Percentiles rank a stretch among this genome's conserved stretches.
Evolutionary conservation across 208 protist species (phyloP).

Genomic region (Trypanosoma rangeli): DNA sequence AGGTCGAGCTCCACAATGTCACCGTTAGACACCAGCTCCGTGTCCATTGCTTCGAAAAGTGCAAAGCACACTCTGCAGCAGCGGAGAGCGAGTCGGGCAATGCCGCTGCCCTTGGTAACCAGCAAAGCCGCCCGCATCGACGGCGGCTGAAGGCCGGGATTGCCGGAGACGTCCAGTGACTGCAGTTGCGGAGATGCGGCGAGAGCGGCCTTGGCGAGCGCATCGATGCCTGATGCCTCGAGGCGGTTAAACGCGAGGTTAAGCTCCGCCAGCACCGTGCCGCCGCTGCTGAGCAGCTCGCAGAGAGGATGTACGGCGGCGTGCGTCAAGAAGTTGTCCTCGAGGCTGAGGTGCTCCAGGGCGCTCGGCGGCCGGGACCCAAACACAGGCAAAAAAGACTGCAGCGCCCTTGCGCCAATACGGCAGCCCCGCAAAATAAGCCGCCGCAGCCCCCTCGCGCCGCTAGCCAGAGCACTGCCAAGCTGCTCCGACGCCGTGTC

Average conservation of each 20-base stretch:
- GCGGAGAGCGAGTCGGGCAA: slow-evolving; percentile 20
- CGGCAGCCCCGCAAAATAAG: slow-evolving; percentile 22
- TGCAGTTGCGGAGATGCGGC: background rate
- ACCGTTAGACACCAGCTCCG: slow-evolving; percentile 17
- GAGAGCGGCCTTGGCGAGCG: slow-evolving; percentile 17
- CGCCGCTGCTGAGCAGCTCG: background rate
- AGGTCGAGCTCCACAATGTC: slow-evolving; percentile 21
- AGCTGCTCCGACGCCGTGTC: slow-evolving; percentile 19
- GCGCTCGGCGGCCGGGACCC: slow-evolving; percentile 6
- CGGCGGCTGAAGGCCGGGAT: slow-evolving; percentile 16
- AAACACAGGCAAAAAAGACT: slow-evolving; percentile 24
- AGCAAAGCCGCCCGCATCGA: slow-evolving; percentile 16
- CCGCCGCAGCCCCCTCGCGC: slow-evolving; percentile 1
- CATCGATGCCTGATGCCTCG: slow-evolving; percentile 25
- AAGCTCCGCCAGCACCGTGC: slow-evolving; percentile 18
- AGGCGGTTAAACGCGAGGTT: slow-evolving; percentile 26
- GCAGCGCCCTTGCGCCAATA: slow-evolving; percentile 26
- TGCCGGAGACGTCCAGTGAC: slow-evolving; percentile 27
- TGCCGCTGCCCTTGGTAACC: slow-evolving; percentile 12
- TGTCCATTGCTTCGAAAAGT: slow-evolving; percentile 11
- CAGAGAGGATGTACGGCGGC: slow-evolving; percentile 12
- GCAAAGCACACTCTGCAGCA: slow-evolving; percentile 5
- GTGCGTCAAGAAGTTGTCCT: slow-evolving; percentile 27
- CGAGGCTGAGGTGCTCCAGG: slow-evolving; percentile 17
- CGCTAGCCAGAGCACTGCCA: background rate